phyloP scores from a whole-genome alignment of 352 stramenopile species.

The Pythium brassicae region DNA sequence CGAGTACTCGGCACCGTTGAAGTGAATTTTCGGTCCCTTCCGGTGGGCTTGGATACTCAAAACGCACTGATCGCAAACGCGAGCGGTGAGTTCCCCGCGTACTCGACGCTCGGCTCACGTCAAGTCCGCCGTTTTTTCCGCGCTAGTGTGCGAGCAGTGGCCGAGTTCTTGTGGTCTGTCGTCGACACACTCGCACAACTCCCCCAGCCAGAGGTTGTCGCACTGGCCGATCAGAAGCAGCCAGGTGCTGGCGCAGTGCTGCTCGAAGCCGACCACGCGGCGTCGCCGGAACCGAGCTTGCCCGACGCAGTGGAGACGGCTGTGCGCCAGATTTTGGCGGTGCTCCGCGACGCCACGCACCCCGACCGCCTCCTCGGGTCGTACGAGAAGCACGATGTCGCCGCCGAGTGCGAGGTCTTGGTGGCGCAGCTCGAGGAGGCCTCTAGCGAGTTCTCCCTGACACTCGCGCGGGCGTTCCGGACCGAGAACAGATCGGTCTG shows the following conservation, averaged over 20 bases:
- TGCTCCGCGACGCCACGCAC: slow-evolving; percentile 16
- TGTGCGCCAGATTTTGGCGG: slow-evolving; percentile 3
- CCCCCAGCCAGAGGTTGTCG: too few species aligned
- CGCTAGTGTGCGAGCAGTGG: neutral
- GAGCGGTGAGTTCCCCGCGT: slow-evolving; percentile 1
- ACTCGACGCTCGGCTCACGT: slow-evolving; percentile 5
- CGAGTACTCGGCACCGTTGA: neutral
- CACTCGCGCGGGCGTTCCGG: neutral
- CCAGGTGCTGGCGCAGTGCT: too few species aligned
- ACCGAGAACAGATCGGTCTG: slow-evolving; percentile 1
- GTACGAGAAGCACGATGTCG: slow-evolving; percentile 17
- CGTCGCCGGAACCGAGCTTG: neutral
- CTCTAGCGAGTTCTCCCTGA: neutral
- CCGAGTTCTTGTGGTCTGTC: too few species aligned
- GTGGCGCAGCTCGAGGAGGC: slow-evolving; percentile 14
- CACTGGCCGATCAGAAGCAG: too few species aligned
- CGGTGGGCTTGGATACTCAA: neutral
- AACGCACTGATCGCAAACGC: neutral
- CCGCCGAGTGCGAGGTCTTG: slow-evolving; percentile 12
- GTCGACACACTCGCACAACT: neutral
- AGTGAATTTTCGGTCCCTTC: neutral
- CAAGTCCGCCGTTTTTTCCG: neutral
- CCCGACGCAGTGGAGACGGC: neutral
- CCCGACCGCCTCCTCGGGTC: slow-evolving; percentile 18
- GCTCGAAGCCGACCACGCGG: neutral